These are phyloP conservation scores for Pseudozyma sp. DNA, from an alignment of 1,284 basidiomycete genomes.

Conservation along the genomic window DNA sequence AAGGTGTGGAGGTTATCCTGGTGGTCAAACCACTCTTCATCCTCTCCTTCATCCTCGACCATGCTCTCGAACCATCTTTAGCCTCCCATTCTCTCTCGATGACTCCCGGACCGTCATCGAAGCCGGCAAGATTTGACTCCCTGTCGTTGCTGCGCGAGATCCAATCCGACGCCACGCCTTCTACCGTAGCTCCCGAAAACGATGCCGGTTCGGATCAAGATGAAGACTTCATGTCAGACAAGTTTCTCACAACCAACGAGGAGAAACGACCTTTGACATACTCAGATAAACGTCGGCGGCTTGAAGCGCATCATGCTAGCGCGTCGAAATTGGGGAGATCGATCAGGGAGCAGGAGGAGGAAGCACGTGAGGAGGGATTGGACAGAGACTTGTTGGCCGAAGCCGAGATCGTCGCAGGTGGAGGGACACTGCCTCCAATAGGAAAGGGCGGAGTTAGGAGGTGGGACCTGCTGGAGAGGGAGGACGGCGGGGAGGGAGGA, in stretches of 20 bases:
- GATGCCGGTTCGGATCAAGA: slow-evolving; percentile 16
- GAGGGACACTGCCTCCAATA: slow-evolving; percentile 31
- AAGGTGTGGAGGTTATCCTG: too few relatives aligned
- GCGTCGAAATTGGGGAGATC: slow-evolving; percentile 5
- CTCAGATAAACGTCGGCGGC: slow-evolving; percentile 23
- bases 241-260: slow-evolving; percentile 20
- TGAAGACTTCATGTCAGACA: slow-evolving; percentile 50
- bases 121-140: slow-evolving; percentile 15
- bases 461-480: slow-evolving; percentile 27
- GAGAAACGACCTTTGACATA: slow-evolving; percentile 32
- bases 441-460: slow-evolving; percentile 14
- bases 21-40: too few relatives aligned
- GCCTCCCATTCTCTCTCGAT: not conserved
- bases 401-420: slow-evolving; percentile 48
- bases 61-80: too few relatives aligned
- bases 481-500: too few relatives aligned
- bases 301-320: slow-evolving; percentile 22
- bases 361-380: slow-evolving; percentile 35
- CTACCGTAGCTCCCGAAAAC: not conserved
- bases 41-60: too few relatives aligned
- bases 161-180: slow-evolving; percentile 1
- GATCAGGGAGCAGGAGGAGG: slow-evolving; percentile 25
- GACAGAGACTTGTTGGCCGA: slow-evolving; percentile 45
- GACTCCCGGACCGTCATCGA: not conserved
- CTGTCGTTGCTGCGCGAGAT: slow-evolving; percentile 30